These are phyloP conservation scores for Neonectria punicea DNA, from an alignment of 2,329 filamentous ascomycete genomes.

Conservation along the genomic window DNA sequence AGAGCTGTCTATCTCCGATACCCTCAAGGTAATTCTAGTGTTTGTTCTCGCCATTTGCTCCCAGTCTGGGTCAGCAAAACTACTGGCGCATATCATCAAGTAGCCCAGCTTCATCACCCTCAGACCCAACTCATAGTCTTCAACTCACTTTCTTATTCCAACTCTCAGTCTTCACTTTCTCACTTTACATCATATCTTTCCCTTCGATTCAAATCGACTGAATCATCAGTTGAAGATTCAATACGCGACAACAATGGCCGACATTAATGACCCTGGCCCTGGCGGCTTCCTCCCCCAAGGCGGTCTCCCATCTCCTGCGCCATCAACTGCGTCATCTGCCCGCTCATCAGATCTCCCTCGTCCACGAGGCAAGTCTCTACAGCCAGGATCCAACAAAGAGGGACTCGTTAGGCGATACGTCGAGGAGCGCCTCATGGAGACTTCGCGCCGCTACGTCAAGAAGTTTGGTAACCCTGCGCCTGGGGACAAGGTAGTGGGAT, in stretches of 20 bases:
- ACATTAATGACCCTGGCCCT: constrained; percentile 39
- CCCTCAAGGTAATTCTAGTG: background rate
- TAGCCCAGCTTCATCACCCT: background rate
- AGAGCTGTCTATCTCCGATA: background rate
- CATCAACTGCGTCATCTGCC: constrained; percentile 58
- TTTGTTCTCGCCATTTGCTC: background rate
- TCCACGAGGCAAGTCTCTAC: constrained; percentile 63
- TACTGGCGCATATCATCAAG: background rate
- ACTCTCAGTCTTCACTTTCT: background rate
- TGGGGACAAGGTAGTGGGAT: constrained; percentile 61
- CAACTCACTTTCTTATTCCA: background rate
- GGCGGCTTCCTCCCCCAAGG: constrained; percentile 64
- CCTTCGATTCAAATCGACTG: background rate
- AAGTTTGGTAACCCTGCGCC: constrained; percentile 61
- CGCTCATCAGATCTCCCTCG: constrained; percentile 60
- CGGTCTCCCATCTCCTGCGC: constrained; percentile 65
- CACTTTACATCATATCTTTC: background rate
- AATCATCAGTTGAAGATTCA: background rate
- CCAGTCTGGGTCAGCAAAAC: background rate
- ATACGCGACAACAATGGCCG: background rate
- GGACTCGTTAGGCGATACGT: constrained; percentile 68
- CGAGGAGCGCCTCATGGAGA: constrained; percentile 62
- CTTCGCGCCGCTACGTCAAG: constrained; percentile 69
- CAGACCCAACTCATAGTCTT: background rate
- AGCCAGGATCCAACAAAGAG: constrained; percentile 68